Percentiles rank a stretch among this genome's conserved stretches.
These are phyloP conservation scores for Beta lomatogona DNA, from an alignment of 179 eudicot species.

Conservation along the genomic window DNA sequence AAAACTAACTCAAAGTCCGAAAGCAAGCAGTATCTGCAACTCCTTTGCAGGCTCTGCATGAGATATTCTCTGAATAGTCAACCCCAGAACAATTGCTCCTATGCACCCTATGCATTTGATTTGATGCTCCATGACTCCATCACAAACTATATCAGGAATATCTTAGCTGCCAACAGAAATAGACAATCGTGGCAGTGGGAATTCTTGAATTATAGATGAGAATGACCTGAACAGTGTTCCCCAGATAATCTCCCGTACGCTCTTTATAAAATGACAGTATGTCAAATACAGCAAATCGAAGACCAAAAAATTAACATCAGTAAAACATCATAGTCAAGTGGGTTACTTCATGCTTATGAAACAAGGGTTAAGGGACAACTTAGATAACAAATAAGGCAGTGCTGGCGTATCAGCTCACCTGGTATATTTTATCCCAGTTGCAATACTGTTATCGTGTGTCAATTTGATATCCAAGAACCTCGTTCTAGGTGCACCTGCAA, in stretches of 20 bases:
- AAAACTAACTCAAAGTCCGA: too few species aligned
- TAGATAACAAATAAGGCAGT: constrained; percentile 10
- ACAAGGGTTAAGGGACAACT: not conserved
- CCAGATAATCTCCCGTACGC: constrained; percentile 95
- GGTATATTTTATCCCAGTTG: constrained; percentile 93
- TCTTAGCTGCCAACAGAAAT: too few species aligned
- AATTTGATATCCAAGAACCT: constrained; percentile 85
- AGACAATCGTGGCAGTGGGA: not conserved
- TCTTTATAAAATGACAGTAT: constrained; percentile 90
- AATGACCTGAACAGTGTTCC: constrained; percentile 92
- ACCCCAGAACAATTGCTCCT: too few species aligned
- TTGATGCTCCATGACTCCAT: too few species aligned
- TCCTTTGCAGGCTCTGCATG: too few species aligned
- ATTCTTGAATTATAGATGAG: constrained; percentile 2
- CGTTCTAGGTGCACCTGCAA: constrained; percentile 95
- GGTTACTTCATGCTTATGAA: constrained; percentile 17
- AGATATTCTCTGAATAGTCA: too few species aligned
- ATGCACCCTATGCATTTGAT: too few species aligned
- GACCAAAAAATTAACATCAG: constrained; percentile 14
- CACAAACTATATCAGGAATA: too few species aligned
- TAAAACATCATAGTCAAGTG: constrained; percentile 11
- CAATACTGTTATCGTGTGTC: constrained; percentile 91
- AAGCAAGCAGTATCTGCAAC: too few species aligned
- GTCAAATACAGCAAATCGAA: constrained; percentile 27
- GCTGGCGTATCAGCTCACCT: constrained; percentile 48